Evolutionary conservation across 1,284 basidiomycete species (phyloP), one percentile per base, ranked within the genome.

Genomic region (Cryptococcus floricola): DNA sequence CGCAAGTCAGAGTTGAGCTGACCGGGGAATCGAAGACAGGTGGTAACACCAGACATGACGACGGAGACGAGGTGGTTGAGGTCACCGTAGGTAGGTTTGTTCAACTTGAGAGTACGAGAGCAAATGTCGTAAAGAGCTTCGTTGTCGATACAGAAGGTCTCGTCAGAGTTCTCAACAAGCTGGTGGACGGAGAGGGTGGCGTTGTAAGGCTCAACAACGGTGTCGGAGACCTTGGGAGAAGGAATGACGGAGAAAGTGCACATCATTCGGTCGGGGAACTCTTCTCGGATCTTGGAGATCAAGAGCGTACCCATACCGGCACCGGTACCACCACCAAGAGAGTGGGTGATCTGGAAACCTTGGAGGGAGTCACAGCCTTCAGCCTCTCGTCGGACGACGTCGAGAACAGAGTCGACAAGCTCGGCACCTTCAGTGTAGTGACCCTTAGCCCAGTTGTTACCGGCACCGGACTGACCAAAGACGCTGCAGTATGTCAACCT

Each of bases 51-150:
- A 51, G 90, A 93, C 96, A 98, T 98, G 77, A 98, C 96, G 66
- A 91, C 85, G 31, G 92, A 95, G 53, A 98, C 92, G 62, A 98
- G 86, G 77, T 94, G 89, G 84, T 98, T 98, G 61, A 98, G 86
- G 77, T 98, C 92, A 66, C 91, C 92, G 77, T 97, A 96, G 10
- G 90, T 93, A 37, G 95, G 94, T 47, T 90, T 90, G 49, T 86
- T 85, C 61, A 96, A 85, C 82, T 97, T 97, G 74, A 98, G 84
- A 47, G 94, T 96, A 70, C 91, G 85, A 86, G 95, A 92, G 81
- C 92, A 96, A 73, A 98, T 98, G 75, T 98, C 93, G 80, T 96
- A 96, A 57, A 98, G 86, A 38, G 95, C 95, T 79, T 98, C 94
- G 78, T 98, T 98, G 78, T 98, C 95, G 70, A 84, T 82, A 75